Base-by-base conservation (phyloP, 441 rosid species). In the Croton laevigatus region DNA sequence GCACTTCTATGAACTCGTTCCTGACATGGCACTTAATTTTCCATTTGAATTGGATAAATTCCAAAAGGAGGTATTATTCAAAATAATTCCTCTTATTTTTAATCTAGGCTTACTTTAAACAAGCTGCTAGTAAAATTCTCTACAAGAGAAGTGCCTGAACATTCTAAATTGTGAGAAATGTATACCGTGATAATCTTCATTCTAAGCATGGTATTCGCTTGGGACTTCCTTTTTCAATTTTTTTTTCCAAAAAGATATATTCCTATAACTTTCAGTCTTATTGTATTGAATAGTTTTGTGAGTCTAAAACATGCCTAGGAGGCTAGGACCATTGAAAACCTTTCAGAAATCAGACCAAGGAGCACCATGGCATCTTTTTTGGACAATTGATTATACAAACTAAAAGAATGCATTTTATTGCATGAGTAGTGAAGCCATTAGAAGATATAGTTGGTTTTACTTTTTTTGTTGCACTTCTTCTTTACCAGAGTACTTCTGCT, bases 1-100 rank as follows among this genome's bases (percentile, higher is more conserved):
- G 73, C 85, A 69, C 75, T 93, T 95, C 78, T 17, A 82, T 73
- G 89, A 95, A 72, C 93, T 95, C 69, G 91, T 95, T 79, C 97
- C 98, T 67, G 96, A 95, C 74, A 81, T 85, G 89, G 99, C 98
- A 40, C 88, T 93, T 70, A 88, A 87, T 77, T 95, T 91, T 82
- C 91, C 99, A 69, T 95, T 93, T 77, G 91, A 93, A 69, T 82
- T 95, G 84, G 98, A 95, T 82, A 78, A 76, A 75, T 95, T 95
- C 83, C 99, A 95, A 73, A 93, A 91, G 78, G 95, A 93, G 99
- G 98, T 93, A 82, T 17, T 13, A 6, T 17, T 62, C 23, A 53
- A 55, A 67, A 66, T 67, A 44, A 44, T 59, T 57, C 54, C 48
- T 66, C 46, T 34, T 9, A 27, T 32, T 44, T 23, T 8, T 3